These are phyloP conservation scores for Lunularia cruciata DNA, from an alignment of 225 moss, liverwort and hornwort species.

Conservation along the genomic window DNA sequence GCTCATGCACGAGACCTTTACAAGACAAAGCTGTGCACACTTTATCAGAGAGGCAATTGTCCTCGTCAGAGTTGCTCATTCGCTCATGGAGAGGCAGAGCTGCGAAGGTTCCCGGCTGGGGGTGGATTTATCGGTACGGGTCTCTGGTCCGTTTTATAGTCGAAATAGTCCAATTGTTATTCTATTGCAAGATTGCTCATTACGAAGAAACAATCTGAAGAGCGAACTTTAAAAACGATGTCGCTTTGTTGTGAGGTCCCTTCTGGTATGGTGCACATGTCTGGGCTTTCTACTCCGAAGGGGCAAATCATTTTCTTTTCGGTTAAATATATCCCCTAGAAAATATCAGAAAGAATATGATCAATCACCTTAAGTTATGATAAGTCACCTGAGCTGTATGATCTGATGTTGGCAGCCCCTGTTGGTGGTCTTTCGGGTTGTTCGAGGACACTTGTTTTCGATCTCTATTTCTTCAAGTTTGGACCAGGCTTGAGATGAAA, in stretches of 20 bases:
- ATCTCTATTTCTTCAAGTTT: conserved; percentile 11
- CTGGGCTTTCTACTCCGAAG: conserved; percentile 4
- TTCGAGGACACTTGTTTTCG: conserved; percentile 12
- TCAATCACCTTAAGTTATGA: conserved; percentile 3
- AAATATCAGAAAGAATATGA: neutral
- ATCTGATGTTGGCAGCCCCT: neutral
- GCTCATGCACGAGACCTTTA: conserved; percentile 81
- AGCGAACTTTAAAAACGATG: conserved; percentile 11
- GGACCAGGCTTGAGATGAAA: conserved; percentile 9
- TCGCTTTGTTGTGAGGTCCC: conserved; percentile 20
- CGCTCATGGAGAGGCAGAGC: conserved; percentile 96
- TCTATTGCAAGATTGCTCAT: conserved; percentile 10
- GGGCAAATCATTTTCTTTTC: neutral
- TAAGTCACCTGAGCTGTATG: conserved; percentile 15
- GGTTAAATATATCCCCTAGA: neutral
- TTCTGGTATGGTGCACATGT: conserved; percentile 13
- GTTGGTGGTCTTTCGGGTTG: conserved; percentile 17
- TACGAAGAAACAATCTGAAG: conserved; percentile 2
- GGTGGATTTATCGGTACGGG: conserved; percentile 55
- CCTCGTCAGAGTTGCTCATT: conserved; percentile 99
- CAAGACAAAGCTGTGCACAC: conserved; percentile 99
- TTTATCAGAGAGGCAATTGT: conserved; percentile 91
- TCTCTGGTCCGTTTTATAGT: conserved; percentile 12
- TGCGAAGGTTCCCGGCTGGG: conserved; percentile 89
- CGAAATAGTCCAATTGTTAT: conserved; percentile 5